Evolutionary conservation across 2,329 filamentous ascomycete species (phyloP).

Genomic region (Nemania sp.): DNA sequence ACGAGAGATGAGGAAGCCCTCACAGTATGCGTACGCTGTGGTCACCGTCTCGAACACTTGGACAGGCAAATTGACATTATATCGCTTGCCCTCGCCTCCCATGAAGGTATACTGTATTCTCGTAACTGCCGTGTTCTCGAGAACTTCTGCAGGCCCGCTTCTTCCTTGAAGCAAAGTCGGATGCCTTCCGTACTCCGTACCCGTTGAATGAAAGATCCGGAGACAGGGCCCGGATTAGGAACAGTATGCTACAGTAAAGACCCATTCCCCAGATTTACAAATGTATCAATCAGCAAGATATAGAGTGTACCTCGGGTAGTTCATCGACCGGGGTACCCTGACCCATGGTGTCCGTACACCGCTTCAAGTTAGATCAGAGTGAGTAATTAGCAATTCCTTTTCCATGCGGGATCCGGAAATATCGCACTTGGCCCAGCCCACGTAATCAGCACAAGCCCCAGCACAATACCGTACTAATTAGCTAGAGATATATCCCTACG

Average conservation of each 20-base stretch:
- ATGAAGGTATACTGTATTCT: not conserved
- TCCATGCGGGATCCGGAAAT: conserved; percentile 26
- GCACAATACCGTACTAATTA: conserved; percentile 23
- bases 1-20: not conserved
- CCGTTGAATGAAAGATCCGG: conserved; percentile 35
- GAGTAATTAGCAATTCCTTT: conserved; percentile 20
- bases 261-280: conserved; percentile 39
- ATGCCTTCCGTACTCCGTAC: conserved; percentile 31
- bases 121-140: conserved; percentile 20
- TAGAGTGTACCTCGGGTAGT: not conserved
- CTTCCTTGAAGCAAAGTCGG: conserved; percentile 21
- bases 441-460: conserved; percentile 4
- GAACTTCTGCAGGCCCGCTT: conserved; percentile 26
- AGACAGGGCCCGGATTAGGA: conserved; percentile 37
- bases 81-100: conserved; percentile 1
- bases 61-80: conserved; percentile 6
- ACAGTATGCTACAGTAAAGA: conserved; percentile 30
- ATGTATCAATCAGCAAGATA: conserved; percentile 25
- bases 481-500: not conserved
- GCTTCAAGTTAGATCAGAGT: conserved; percentile 22
- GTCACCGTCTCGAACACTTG: conserved; percentile 7
- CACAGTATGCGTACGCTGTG: conserved; percentile 1
- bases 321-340: conserved; percentile 18
- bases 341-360: conserved; percentile 18
- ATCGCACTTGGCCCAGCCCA: conserved; percentile 14